Evolutionary conservation across 495 filamentous ascomycete species (phyloP), one percentile per base, ranked within the genome.

Genomic region (Penicillium roqueforti): DNA sequence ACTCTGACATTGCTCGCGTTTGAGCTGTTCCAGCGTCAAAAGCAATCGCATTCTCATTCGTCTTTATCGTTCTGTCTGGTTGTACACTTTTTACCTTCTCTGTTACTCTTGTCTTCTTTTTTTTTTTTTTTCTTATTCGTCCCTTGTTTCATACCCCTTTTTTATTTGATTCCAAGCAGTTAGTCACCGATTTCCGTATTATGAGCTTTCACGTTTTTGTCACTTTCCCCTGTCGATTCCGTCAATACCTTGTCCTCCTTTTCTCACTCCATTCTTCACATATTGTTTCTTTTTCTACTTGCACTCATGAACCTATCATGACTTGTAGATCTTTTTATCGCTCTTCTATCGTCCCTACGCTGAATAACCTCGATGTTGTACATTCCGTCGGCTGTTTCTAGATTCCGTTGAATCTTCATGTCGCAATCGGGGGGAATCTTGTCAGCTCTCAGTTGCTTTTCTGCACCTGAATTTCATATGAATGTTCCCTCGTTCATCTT

Each of bases 191-290:
- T 39, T 74, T 52, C 69, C 66, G 78, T 73, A 80, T 82, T 73
- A 80, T 80, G 59, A 79, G 68, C 65, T 79, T 73, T 61, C 16
- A 42, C 53, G 56, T 63, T 47, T 63, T 55, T 59, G 58, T 56
- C 54, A 37, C 58, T 58, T 55, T 42, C 13, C 48, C 16, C 48
- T 38, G 19, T 63, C 55, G 48, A 48, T 52, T 56, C 49, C 47
- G 40, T 52, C 60, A 62, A 65, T 74, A 63, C 65, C 61, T 66
- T 59, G 47, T 56, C 53, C 50, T 39, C 45, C 29, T 11, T 52
- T 40, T 20, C 31, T 47, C 16, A 32, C 34, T 55, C 46, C 6
- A 44, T 51, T 58, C 28, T 62, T 57, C 57, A 67, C 57, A 60
- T 60, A 56, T 43, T 67, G 56, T 46, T 10, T 11, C 53, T 45